Evolutionary conservation across 1,139 yeast species (phyloP).

Genomic region (Debaryomyces subglobosus): DNA sequence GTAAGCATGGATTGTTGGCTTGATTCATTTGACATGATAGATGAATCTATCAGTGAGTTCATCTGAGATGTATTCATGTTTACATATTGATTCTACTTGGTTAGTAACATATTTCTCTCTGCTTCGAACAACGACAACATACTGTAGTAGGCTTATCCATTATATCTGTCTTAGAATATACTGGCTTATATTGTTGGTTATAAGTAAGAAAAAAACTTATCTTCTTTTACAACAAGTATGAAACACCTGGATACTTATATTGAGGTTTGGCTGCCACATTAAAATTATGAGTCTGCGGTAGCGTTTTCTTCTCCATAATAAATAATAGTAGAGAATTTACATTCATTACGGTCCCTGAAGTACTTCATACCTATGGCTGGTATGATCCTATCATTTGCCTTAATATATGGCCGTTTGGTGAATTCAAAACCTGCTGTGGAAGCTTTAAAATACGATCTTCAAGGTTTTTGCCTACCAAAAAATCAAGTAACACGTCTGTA

Average conservation of each 20-base stretch:
- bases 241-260: slow-evolving; percentile 2
- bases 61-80: slow-evolving; percentile 12
- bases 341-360: neutral
- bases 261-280: slow-evolving; percentile 5
- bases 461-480: slow-evolving; percentile 55
- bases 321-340: neutral
- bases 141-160: slow-evolving; percentile 8
- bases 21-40: slow-evolving; percentile 17
- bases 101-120: slow-evolving; percentile 1
- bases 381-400: slow-evolving; percentile 35
- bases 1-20: slow-evolving; percentile 5
- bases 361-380: slow-evolving; percentile 2
- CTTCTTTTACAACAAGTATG: slow-evolving; percentile 6
- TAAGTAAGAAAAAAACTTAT: neutral
- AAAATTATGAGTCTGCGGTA: neutral
- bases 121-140: slow-evolving; percentile 2
- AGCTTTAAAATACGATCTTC: slow-evolving; percentile 54
- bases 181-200: neutral
- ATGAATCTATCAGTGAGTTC: slow-evolving; percentile 14
- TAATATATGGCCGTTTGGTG: slow-evolving; percentile 59
- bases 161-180: neutral
- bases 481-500: slow-evolving; percentile 59
- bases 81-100: slow-evolving; percentile 1
- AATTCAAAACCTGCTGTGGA: slow-evolving; percentile 58
- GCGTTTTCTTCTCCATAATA: neutral